Evolutionary conservation across 805 yeast genomes (phyloP).

Genomic region (Barnettozyma sucrosica): DNA sequence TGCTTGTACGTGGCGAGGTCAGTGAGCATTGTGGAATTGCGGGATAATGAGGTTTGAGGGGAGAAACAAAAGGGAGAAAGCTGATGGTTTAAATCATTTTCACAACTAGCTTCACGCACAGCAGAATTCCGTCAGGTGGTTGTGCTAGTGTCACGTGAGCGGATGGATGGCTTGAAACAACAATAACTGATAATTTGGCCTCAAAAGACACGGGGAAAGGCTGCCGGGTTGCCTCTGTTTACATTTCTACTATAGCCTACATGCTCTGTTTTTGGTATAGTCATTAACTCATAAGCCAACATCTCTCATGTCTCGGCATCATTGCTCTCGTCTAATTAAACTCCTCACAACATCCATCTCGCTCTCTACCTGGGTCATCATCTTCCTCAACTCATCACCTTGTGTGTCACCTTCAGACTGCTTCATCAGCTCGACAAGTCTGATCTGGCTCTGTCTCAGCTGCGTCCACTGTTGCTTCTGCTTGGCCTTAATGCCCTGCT

Average conservation of each 20-base stretch:
- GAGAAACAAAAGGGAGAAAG: not conserved
- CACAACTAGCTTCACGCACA: not conserved
- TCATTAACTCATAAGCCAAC: not conserved
- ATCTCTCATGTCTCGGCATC: not conserved
- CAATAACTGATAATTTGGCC: too few relatives aligned
- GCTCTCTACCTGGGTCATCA: constrained; percentile 11
- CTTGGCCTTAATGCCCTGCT: not conserved
- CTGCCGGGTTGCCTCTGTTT: too few relatives aligned
- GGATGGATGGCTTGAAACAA: too few relatives aligned
- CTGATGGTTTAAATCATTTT: not conserved
- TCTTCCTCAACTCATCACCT: constrained; percentile 4
- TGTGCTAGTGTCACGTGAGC: not conserved
- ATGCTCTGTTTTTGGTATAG: not conserved
- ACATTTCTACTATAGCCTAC: too few relatives aligned
- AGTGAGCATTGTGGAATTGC: constrained; percentile 21
- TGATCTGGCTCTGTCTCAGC: constrained; percentile 13
- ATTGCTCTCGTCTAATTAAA: constrained; percentile 10
- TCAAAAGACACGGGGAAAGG: too few relatives aligned
- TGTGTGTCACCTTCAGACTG: not conserved
- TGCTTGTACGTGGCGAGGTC: constrained; percentile 83
- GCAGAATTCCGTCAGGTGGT: constrained; percentile 1
- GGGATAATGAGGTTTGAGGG: not conserved
- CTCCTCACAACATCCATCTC: constrained; percentile 12
- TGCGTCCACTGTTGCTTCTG: constrained; percentile 5
- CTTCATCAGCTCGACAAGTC: constrained; percentile 5